Percentiles rank a stretch among this genome's conserved stretches.
phyloP scores from a whole-genome alignment of 495 filamentous ascomycete species.

The Tuber borchii region DNA sequence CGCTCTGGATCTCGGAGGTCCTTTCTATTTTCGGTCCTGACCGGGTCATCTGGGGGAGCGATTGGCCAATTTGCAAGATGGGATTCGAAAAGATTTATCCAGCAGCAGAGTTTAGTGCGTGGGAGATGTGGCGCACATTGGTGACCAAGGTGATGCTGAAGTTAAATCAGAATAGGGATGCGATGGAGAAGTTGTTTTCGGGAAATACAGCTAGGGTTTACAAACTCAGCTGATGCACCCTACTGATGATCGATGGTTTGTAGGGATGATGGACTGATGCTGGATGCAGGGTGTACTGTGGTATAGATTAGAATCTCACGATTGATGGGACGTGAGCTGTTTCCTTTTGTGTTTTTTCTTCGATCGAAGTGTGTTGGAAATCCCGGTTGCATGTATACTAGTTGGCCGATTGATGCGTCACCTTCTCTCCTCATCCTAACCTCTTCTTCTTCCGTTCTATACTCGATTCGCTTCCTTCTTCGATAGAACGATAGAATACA shows the following conservation, averaged over 20 bases:
- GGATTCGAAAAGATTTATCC: slow-evolving; percentile 32
- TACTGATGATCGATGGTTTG: not conserved
- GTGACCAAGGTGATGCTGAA: slow-evolving; percentile 38
- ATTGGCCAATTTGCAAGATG: slow-evolving; percentile 78
- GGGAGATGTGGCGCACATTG: slow-evolving; percentile 43
- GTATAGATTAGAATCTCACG: not conserved
- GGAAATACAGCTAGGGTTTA: slow-evolving; percentile 64
- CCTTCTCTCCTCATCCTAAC: too few relatives aligned
- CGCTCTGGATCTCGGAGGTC: slow-evolving; percentile 61
- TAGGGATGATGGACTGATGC: not conserved
- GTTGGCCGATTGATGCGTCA: too few relatives aligned
- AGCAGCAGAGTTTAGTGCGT: slow-evolving; percentile 40
- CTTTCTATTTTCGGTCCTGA: slow-evolving; percentile 60
- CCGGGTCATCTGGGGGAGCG: slow-evolving; percentile 76
- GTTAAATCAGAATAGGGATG: slow-evolving; percentile 50
- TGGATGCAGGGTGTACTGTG: not conserved
- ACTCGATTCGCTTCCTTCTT: too few relatives aligned
- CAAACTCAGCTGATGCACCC: slow-evolving; percentile 45
- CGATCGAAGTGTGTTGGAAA: not conserved
- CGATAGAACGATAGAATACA: too few relatives aligned
- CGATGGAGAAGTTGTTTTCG: slow-evolving; percentile 60
- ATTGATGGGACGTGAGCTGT: not conserved
- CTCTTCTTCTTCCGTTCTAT: too few relatives aligned
- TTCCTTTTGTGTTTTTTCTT: not conserved
- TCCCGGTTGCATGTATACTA: too few relatives aligned